Evolutionary conservation across 1,284 basidiomycete genomes (phyloP).

Genomic region (Lignosus rhinocerotis): DNA sequence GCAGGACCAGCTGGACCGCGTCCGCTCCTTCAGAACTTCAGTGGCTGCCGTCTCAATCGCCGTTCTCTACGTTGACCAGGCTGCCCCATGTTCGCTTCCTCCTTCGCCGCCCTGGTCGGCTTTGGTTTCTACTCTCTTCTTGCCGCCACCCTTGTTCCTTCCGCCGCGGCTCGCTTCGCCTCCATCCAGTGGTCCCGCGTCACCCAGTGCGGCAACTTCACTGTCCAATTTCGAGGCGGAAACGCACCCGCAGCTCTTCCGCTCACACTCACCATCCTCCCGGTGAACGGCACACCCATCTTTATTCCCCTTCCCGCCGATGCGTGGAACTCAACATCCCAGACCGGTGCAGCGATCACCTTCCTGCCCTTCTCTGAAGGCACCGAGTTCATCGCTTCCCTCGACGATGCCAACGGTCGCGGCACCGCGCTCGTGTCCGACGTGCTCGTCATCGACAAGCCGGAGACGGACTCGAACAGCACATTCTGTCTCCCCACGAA

Average conservation of each 20-base stretch:
- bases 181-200: conserved; percentile 51
- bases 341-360: conserved; percentile 45
- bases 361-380: conserved; percentile 53
- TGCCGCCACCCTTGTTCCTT: conserved; percentile 45
- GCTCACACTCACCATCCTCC: conserved; percentile 52
- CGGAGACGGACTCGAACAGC: conserved; percentile 34
- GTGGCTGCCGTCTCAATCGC: conserved; percentile 18
- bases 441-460: conserved; percentile 46
- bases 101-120: conserved; percentile 37
- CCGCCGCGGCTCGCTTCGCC: conserved; percentile 43
- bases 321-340: conserved; percentile 39
- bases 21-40: conserved; percentile 20
- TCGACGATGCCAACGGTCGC: conserved; percentile 46
- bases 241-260: conserved; percentile 39
- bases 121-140: conserved; percentile 23
- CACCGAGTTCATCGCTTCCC: conserved; percentile 54
- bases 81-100: conserved; percentile 33
- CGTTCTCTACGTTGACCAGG: conserved; percentile 18
- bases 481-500: conserved; percentile 43
- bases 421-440: conserved; percentile 48
- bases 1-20: conserved; percentile 28
- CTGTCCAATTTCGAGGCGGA: conserved; percentile 46
- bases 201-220: conserved; percentile 55
- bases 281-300: conserved; percentile 51
- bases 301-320: conserved; percentile 44